Conservation (phyloP, 345 rosid genomes). For the Carallia brachiata region DNA sequence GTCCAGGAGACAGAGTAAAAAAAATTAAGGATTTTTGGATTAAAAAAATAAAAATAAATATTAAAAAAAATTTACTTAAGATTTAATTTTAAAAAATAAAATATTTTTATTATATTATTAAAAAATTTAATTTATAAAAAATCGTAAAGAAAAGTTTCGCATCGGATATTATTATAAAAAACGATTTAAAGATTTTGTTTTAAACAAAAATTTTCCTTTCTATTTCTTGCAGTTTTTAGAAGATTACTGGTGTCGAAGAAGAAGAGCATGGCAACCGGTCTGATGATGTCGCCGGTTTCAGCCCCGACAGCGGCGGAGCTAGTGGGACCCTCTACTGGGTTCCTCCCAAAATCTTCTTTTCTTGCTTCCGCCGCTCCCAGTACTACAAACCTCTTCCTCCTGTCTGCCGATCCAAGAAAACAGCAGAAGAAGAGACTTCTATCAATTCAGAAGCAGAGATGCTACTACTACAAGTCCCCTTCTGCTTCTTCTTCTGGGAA, state of each 20-base stretch:
- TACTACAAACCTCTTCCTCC: conserved; percentile 28
- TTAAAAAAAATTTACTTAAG: too few relatives aligned
- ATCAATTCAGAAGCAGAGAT: conserved; percentile 20
- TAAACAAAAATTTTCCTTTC: too few relatives aligned
- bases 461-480: conserved; percentile 32
- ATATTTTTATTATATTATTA: too few relatives aligned
- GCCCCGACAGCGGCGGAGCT: conserved; percentile 35
- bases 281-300: conserved; percentile 48
- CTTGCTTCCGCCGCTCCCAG: conserved; percentile 23
- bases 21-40: too few relatives aligned
- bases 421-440: background rate
- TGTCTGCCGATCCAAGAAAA: conserved; percentile 15
- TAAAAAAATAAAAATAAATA: too few relatives aligned
- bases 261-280: conserved; percentile 50
- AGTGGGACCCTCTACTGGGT: conserved; percentile 18
- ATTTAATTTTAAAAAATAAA: too few relatives aligned
- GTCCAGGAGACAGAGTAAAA: too few relatives aligned
- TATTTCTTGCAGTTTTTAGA: too few relatives aligned
- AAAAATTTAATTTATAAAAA: too few relatives aligned
- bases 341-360: conserved; percentile 41
- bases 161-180: too few relatives aligned
- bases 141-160: too few relatives aligned
- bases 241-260: background rate
- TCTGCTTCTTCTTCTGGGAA: conserved; percentile 33
- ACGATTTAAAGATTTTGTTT: too few relatives aligned